Evolutionary conservation across 495 filamentous ascomycete genomes (phyloP), one percentile per base, ranked within the genome.

Genomic region (Aspergillus nanangensis): DNA sequence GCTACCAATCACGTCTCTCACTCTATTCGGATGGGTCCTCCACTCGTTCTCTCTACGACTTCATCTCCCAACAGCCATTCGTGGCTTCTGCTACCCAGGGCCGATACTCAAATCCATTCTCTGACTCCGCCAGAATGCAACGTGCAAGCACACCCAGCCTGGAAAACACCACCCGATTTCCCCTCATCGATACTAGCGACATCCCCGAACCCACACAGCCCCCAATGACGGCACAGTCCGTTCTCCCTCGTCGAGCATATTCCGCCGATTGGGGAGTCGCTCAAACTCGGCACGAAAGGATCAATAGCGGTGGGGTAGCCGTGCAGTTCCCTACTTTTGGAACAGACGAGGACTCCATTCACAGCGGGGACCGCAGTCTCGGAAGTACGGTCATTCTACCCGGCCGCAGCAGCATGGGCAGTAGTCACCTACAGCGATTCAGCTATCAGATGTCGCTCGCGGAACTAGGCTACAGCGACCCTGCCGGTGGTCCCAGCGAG

Each of bases 301-400:
- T n/a, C n/a, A n/a, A n/a, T n/a, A n/a, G n/a, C n/a, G n/a, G n/a
- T n/a, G n/a, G n/a, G n/a, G n/a, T n/a, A n/a, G n/a, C n/a, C n/a
- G n/a, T n/a, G n/a, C n/a, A n/a, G n/a, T n/a, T n/a, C n/a, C n/a
- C n/a, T n/a, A n/a, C n/a, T 5, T 34, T 37, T 18, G 9, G 29
- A 10, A n/a, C 35, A 0, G 45, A 51, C 8, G 29, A 48, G 7
- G 48, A 27, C 2, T 66, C 66, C 9, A 46, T 52, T 13, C 55
- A 58, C 46, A 53, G 52, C 41, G 50, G 47, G n/a, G 50, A 57
- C 21, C 49, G 36, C 20, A 49, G 51, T 19, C 44, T 55, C 0
- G 60, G 50, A 10, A 61, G 57, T 38, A 60, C 56, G 0, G 22
- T 52, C 22, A 51, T 61, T 21, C 62, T 61, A 2, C 51, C 57